Evolutionary conservation across 805 yeast genomes (phyloP), one percentile per base, ranked within the genome.

Genomic region (Candida incommunis): DNA sequence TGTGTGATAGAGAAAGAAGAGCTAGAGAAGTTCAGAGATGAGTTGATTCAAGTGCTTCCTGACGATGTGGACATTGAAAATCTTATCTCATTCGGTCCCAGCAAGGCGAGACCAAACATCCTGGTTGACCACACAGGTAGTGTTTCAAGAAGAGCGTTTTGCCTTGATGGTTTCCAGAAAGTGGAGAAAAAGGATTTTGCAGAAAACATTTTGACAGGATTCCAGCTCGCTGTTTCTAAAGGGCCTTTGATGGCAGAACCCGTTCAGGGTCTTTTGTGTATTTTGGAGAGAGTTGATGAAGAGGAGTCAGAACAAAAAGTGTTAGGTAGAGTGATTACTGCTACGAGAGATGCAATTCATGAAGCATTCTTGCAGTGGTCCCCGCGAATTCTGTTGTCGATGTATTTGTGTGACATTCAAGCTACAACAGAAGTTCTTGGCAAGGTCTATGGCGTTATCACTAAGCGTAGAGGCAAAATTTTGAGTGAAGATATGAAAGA

Each of bases 401-500:
- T 82, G 77, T 92, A 92, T 59, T 70, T 82, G 0, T 88, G 96
- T 68, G 96, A 90, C 52, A 84, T 92, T 52, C 99, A 92, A 63
- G 92, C 97, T 0, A 75, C 94, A 2, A 77, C 95, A 0, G 98
- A 92, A 51, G 96, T 86, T 0, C 68, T 92, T 44, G 98, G 99
- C 40, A 86, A 84, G 59, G 97, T 92, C 0, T 92, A 92, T 58
- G 92, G 87, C 0, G 97, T 90, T 18, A 85, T 92, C 22, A 95
- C 94, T 51, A 77, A 77, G 55, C 72, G 96, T 55, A 80, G 83
- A 34, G 99, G 99, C 23, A 66, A 74, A 43, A 83, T 92, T 46
- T 72, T 81, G 2, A 75, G 87, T 3, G 99, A 92, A 62, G 98
- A 92, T 59, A 78, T 92, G 85, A 88, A 92, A 57, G 98, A 92